Conservation (phyloP, 2,329 filamentous ascomycete genomes). For the Bipolaris cookei region DNA sequence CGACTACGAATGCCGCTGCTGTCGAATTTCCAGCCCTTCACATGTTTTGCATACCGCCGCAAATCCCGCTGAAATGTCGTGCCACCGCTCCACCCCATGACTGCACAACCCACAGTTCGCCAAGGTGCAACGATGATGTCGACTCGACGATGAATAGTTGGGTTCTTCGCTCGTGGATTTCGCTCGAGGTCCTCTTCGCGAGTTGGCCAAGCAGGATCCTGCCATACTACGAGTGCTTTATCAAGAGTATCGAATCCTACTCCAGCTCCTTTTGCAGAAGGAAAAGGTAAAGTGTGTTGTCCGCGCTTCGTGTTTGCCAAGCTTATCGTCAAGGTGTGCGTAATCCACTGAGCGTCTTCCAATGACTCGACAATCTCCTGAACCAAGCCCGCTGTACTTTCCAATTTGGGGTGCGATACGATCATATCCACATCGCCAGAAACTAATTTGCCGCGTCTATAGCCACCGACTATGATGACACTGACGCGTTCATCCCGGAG, state of each 20-base stretch:
- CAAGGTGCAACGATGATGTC: conserved; percentile 92
- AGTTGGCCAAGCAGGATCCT: conserved; percentile 63
- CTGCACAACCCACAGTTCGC: conserved; percentile 85
- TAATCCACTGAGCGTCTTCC: conserved; percentile 73
- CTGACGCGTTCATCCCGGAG: conserved; percentile 64
- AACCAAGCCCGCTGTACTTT: conserved; percentile 72
- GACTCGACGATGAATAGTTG: conserved; percentile 80
- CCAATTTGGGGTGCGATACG: conserved; percentile 76
- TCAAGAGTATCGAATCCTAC: conserved; percentile 85
- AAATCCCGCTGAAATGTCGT: conserved; percentile 91
- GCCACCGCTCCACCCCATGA: conserved; percentile 86
- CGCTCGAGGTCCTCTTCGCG: conserved; percentile 45
- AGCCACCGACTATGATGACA: conserved; percentile 76
- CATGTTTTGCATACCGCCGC: conserved; percentile 76
- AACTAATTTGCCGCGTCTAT: conserved; percentile 75
- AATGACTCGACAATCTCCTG: conserved; percentile 72
- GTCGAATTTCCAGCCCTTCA: conserved; percentile 82
- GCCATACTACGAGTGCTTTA: conserved; percentile 93
- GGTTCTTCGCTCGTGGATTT: conserved; percentile 61
- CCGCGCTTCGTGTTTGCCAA: conserved; percentile 73
- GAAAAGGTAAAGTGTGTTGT: conserved; percentile 68
- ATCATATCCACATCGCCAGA: conserved; percentile 87
- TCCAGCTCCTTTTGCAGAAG: conserved; percentile 49
- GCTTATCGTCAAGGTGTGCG: conserved; percentile 77
- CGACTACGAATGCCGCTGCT: conserved; percentile 81